Percentiles rank a stretch among this genome's conserved stretches.
These are phyloP conservation scores for Diutina neorugosa DNA, from an alignment of 1,139 yeast species.

Conservation along the genomic window DNA sequence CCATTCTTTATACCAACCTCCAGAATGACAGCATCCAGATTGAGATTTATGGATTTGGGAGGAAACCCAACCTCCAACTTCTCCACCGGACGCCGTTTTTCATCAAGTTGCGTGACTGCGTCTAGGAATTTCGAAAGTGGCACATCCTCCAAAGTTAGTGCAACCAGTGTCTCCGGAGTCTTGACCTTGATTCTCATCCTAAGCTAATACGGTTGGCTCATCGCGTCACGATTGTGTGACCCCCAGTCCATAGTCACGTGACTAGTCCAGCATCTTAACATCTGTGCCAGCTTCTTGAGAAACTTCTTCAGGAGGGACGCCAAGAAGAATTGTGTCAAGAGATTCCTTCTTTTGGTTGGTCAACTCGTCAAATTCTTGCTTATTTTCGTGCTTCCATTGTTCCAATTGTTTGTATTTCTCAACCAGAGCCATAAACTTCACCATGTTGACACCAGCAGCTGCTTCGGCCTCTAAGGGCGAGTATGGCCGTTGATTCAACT, in stretches of 20 bases:
- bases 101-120: not conserved
- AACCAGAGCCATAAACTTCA: conserved; percentile 50
- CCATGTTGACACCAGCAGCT: conserved; percentile 70
- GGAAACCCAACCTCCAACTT: conserved; percentile 48
- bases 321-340: conserved; percentile 30
- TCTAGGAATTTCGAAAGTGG: not conserved
- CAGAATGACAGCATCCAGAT: conserved; percentile 12
- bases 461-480: conserved; percentile 84
- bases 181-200: not conserved
- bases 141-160: not conserved
- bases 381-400: conserved; percentile 24
- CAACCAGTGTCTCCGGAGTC: conserved; percentile 3
- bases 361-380: conserved; percentile 23
- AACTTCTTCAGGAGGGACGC: conserved; percentile 9
- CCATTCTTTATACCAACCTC: conserved; percentile 41
- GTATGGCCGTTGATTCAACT: conserved; percentile 67
- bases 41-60: conserved; percentile 32
- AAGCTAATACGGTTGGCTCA: not conserved
- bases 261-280: not conserved
- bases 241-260: not conserved
- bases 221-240: not conserved
- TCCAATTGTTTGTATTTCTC: conserved; percentile 39
- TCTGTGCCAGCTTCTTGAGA: not conserved
- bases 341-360: conserved; percentile 27
- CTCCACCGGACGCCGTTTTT: conserved; percentile 6